Conservation (phyloP, 495 filamentous ascomycete genomes). For the Acidomyces sp. region DNA sequence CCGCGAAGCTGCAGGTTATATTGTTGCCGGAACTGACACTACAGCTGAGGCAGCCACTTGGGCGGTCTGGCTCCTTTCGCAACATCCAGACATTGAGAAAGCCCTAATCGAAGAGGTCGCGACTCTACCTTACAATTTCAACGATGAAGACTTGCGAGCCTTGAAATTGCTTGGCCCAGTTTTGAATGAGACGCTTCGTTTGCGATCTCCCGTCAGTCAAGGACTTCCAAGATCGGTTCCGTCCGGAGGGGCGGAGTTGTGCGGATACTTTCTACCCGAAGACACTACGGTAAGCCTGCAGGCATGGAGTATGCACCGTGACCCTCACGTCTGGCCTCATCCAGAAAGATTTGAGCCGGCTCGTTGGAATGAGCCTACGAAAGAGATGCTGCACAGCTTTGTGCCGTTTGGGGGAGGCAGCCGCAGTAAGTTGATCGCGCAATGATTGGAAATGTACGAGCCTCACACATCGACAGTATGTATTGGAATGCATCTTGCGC, state of each 20-base stretch:
- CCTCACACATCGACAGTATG: conserved; percentile 9
- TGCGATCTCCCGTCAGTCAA: conserved; percentile 13
- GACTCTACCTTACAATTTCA: conserved; percentile 15
- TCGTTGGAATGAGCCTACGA: conserved; percentile 34
- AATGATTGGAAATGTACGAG: neutral
- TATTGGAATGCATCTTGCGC: conserved; percentile 16
- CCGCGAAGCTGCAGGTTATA: conserved; percentile 21
- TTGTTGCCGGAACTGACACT: conserved; percentile 33
- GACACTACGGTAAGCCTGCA: conserved; percentile 28
- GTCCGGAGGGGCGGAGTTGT: conserved; percentile 21
- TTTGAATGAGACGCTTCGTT: conserved; percentile 18
- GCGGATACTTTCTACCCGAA: conserved; percentile 23
- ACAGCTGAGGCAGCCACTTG: conserved; percentile 34
- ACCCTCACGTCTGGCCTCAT: conserved; percentile 25
- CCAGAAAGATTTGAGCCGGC: conserved; percentile 32
- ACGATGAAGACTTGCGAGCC: conserved; percentile 15
- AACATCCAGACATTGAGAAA: conserved; percentile 17
- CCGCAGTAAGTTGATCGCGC: conserved; percentile 24
- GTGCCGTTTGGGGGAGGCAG: conserved; percentile 42
- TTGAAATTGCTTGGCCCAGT: conserved; percentile 13
- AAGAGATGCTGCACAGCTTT: conserved; percentile 40
- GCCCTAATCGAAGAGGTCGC: conserved; percentile 21
- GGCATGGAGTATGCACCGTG: conserved; percentile 33
- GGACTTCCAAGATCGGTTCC: conserved; percentile 19
- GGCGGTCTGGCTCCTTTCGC: conserved; percentile 26